Percentiles rank a stretch among this genome's conserved stretches.
Conservation (phyloP, 2,329 filamentous ascomycete species). For the Paramyrothecium sp. region DNA sequence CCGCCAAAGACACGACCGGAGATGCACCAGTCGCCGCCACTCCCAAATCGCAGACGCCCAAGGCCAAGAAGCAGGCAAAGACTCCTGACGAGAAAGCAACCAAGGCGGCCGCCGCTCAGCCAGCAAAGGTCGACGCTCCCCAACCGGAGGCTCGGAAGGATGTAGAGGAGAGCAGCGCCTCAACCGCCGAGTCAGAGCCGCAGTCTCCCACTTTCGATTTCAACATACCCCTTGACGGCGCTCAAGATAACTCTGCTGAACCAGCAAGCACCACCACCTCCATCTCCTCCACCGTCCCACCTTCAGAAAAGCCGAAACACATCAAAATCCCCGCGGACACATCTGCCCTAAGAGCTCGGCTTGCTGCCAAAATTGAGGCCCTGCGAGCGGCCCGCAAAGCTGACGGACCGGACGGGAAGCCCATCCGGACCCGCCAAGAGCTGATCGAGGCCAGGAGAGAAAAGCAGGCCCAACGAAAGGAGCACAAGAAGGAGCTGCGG, state of each 20-base stretch:
- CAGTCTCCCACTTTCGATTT: conserved; percentile 57
- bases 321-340: conserved; percentile 69
- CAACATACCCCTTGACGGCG: conserved; percentile 36
- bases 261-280: conserved; percentile 64
- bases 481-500: conserved; percentile 84
- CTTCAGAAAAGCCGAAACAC: conserved; percentile 62
- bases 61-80: conserved; percentile 25
- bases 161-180: conserved; percentile 43
- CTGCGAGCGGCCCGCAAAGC: conserved; percentile 85
- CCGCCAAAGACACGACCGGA: conserved; percentile 16
- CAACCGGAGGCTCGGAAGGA: conserved; percentile 22
- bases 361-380: conserved; percentile 80
- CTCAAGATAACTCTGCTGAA: conserved; percentile 38
- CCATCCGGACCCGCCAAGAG: conserved; percentile 81
- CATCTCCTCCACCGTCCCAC: conserved; percentile 63
- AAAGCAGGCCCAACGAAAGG: conserved; percentile 84
- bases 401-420: conserved; percentile 75
- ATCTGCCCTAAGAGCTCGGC: conserved; percentile 71
- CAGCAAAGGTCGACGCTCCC: conserved; percentile 8
- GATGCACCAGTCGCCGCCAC: conserved; percentile 11
- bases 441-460: conserved; percentile 84
- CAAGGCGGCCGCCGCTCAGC: conserved; percentile 4
- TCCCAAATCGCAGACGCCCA: conserved; percentile 12
- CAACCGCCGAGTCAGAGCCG: conserved; percentile 51
- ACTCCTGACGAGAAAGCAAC: neutral